Evolutionary conservation across 805 yeast species (phyloP).

Genomic region (Jamesozyma lodderae): DNA sequence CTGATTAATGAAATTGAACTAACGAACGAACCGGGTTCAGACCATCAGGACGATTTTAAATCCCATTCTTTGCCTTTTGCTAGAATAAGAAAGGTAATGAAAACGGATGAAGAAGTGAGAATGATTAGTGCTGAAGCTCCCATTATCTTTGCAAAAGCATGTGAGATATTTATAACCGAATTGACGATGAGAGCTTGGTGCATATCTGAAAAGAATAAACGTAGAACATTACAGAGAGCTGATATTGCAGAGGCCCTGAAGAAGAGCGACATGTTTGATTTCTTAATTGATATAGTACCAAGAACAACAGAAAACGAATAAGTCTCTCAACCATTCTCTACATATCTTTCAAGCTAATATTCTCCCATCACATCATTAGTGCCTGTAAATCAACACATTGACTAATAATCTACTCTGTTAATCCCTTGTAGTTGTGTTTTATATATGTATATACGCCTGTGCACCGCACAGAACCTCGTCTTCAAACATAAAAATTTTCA

Average conservation of each 20-base stretch:
- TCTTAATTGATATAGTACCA: slow-evolving; percentile 91
- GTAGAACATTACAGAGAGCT: slow-evolving; percentile 86
- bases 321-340: background rate
- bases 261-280: slow-evolving; percentile 95
- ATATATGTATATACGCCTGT: no score
- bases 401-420: no score
- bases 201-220: slow-evolving; percentile 91
- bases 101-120: slow-evolving; percentile 91
- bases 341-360: background rate
- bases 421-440: no score
- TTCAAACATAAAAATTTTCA: background rate
- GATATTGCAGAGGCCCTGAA: slow-evolving; percentile 94
- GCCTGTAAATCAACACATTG: no score
- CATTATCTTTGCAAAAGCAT: slow-evolving; percentile 91
- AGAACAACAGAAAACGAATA: slow-evolving; percentile 57
- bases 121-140: slow-evolving; percentile 99
- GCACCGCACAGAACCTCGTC: background rate
- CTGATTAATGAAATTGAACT: slow-evolving; percentile 67
- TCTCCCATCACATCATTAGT: no score
- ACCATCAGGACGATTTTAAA: slow-evolving; percentile 77
- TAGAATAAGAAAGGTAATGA: slow-evolving; percentile 94
- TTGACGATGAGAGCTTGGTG: slow-evolving; percentile 98
- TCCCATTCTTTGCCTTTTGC: slow-evolving; percentile 94
- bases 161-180: slow-evolving; percentile 95
- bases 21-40: slow-evolving; percentile 45